Evolutionary conservation across 148 eudicot genomes (phyloP).

Genomic region (Rheum nobile): DNA sequence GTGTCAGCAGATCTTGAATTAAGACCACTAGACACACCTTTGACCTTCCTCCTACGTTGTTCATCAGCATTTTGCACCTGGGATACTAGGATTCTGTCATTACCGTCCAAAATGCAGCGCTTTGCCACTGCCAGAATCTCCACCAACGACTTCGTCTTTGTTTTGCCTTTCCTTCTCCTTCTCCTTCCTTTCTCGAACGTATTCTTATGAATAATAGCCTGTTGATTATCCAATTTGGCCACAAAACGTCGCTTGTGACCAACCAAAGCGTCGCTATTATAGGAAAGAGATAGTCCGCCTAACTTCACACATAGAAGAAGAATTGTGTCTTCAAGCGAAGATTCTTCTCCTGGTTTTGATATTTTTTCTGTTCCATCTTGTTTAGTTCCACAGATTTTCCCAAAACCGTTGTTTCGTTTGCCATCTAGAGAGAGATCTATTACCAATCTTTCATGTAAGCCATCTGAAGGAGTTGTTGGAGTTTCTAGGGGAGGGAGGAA

Average conservation of each 20-base stretch:
- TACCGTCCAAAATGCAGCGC: conserved; percentile 14
- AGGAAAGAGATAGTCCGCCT: conserved; percentile 1
- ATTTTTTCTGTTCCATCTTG: neutral
- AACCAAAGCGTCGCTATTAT: neutral
- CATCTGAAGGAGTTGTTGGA: neutral
- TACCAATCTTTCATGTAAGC: neutral
- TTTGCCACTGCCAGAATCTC: conserved; percentile 20
- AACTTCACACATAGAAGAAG: neutral
- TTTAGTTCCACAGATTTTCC: neutral
- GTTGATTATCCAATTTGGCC: neutral
- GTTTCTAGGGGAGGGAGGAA: conserved; percentile 17
- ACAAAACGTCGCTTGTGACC: neutral
- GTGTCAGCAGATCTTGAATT: neutral
- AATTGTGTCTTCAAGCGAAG: neutral
- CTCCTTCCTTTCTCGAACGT: neutral
- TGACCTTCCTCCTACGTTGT: neutral
- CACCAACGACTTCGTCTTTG: conserved; percentile 16
- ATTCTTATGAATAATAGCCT: neutral
- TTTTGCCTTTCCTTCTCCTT: conserved; percentile 7
- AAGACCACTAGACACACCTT: neutral
- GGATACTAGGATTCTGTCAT: neutral
- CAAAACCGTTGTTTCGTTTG: neutral
- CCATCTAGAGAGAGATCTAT: neutral
- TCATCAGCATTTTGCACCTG: neutral
- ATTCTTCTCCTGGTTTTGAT: neutral